Evolutionary conservation across 2,329 filamentous ascomycete species (phyloP).

Genomic region (Stagonosporopsis vannaccii): DNA sequence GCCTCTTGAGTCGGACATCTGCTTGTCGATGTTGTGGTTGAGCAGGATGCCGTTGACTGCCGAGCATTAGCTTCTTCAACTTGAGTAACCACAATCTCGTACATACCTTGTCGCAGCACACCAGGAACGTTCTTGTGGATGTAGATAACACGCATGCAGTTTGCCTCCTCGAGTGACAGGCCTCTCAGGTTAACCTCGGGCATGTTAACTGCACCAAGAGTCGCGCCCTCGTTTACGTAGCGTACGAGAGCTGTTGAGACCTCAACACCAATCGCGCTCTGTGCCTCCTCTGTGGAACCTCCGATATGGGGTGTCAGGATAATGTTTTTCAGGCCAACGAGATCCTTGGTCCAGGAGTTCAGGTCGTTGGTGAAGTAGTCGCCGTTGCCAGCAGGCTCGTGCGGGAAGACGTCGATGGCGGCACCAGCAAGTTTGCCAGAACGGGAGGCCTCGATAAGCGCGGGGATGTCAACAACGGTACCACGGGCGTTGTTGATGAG

Average conservation of each 20-base stretch:
- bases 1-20: constrained; percentile 94
- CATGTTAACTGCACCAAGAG: constrained; percentile 91
- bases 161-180: constrained; percentile 86
- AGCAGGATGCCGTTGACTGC: constrained; percentile 91
- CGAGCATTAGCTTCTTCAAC: constrained; percentile 18
- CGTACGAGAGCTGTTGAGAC: constrained; percentile 86
- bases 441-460: constrained; percentile 86
- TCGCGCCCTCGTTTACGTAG: constrained; percentile 95
- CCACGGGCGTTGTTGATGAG: constrained; percentile 96
- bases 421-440: constrained; percentile 88
- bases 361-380: constrained; percentile 89
- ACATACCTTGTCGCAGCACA: constrained; percentile 80
- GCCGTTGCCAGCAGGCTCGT: constrained; percentile 92
- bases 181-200: constrained; percentile 92
- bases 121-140: constrained; percentile 97
- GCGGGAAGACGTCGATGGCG: constrained; percentile 94
- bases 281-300: constrained; percentile 96
- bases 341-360: constrained; percentile 84
- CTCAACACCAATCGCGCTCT: constrained; percentile 94
- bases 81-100: not conserved
- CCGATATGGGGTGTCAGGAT: constrained; percentile 97
- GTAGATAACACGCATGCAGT: constrained; percentile 92
- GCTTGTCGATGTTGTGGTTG: constrained; percentile 98
- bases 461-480: constrained; percentile 91
- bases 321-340: constrained; percentile 85